phyloP scores from a whole-genome alignment of 1,139 yeast genomes.

The Kurtzmaniella natalensis region DNA sequence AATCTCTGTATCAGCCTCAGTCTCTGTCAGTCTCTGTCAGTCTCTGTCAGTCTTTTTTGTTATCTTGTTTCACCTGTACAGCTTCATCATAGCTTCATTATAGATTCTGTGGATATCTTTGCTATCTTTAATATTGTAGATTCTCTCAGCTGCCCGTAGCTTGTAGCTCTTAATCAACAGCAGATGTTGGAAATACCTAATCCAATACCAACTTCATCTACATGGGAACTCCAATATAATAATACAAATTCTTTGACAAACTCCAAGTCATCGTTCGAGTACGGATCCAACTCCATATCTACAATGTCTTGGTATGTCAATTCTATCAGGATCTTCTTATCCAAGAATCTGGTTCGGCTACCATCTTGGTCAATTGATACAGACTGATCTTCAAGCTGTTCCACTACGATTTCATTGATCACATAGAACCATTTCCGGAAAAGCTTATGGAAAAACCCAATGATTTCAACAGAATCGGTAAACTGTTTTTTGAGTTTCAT shows the following conservation, averaged over 20 bases:
- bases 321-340: slow-evolving; percentile 25
- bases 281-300: slow-evolving; percentile 76
- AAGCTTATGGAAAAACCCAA: slow-evolving; percentile 54
- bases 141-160: too few relatives aligned
- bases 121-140: too few relatives aligned
- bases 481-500: slow-evolving; percentile 10
- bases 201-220: slow-evolving; percentile 31
- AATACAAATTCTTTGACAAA: slow-evolving; percentile 52
- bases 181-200: slow-evolving; percentile 29
- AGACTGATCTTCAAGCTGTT: slow-evolving; percentile 19
- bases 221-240: slow-evolving; percentile 49
- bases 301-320: slow-evolving; percentile 53
- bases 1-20: too few relatives aligned
- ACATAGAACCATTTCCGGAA: slow-evolving; percentile 43
- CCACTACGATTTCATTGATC: slow-evolving; percentile 33
- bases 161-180: slow-evolving; percentile 18
- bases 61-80: too few relatives aligned
- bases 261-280: slow-evolving; percentile 50
- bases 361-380: slow-evolving; percentile 8
- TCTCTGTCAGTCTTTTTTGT: too few relatives aligned
- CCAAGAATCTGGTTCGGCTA: slow-evolving; percentile 8
- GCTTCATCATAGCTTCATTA: too few relatives aligned
- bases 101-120: too few relatives aligned
- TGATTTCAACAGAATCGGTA: slow-evolving; percentile 30
- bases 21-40: too few relatives aligned